Percentiles rank a stretch among this genome's conserved stretches.
These are phyloP conservation scores for Nakaseomyces kungkrabaensis DNA, from an alignment of 1,139 yeast genomes.

Conservation along the genomic window DNA sequence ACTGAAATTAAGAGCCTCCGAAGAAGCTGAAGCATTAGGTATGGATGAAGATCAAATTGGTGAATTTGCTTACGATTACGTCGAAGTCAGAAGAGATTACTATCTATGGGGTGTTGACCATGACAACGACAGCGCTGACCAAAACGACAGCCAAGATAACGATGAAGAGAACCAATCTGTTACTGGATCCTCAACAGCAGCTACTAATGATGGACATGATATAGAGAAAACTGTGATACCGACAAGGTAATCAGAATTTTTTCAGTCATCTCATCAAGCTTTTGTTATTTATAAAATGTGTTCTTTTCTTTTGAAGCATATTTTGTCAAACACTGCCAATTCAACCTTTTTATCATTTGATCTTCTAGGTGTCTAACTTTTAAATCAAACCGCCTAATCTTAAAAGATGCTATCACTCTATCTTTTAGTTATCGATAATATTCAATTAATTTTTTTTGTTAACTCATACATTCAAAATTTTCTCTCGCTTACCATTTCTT, in stretches of 20 bases:
- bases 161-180: background rate
- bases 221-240: background rate
- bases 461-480: no score
- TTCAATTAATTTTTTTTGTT: background rate
- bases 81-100: constrained; percentile 91
- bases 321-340: no score
- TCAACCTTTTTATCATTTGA: no score
- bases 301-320: background rate
- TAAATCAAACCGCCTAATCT: no score
- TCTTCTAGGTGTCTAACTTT: no score
- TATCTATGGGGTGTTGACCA: constrained; percentile 49
- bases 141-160: background rate
- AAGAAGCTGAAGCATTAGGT: constrained; percentile 79
- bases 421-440: background rate
- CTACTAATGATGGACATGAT: background rate
- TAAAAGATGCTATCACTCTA: no score
- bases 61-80: constrained; percentile 95
- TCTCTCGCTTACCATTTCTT: no score
- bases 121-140: constrained; percentile 11
- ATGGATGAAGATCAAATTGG: constrained; percentile 97
- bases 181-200: constrained; percentile 2
- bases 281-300: background rate
- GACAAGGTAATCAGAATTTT: background rate
- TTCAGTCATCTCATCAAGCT: background rate
- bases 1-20: constrained; percentile 66